Base-by-base conservation (phyloP, 108 stramenopile species). In the Schizochytrium sp. region DNA sequence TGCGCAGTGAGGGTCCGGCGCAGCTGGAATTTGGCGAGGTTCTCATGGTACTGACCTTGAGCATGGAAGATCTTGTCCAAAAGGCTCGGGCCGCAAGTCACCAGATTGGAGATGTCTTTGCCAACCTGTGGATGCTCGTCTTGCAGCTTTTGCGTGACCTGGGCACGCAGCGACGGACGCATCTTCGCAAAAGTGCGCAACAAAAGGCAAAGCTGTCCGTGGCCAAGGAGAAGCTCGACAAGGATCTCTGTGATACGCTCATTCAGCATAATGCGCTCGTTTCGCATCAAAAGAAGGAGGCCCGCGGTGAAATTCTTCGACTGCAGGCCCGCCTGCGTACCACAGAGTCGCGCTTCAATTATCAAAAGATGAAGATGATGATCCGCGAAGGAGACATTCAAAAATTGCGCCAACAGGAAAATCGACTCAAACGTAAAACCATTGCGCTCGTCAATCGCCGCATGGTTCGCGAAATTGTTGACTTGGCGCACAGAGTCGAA, bases 331-430 rank as follows among this genome's bases (percentile, higher is more conserved):
- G 48, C 0, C 6, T 83, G 51, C 76, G 76, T 12, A 53, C 28
- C 23, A 53, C 76, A 12, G 48, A 83, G 76, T 83, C 76, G 48
- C 45, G 51, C 23, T 53, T 83, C 45, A 53, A 83, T 4, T 83
- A 53, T 53, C 76, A 83, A 23, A 83, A 83, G 3, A 83, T 83
- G 76, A 83, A 83, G 51, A 53, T 83, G 19, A 47, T 83, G 76
- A 53, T 83, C 45, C 51, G 45, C 1, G 76, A 83, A 4, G 51
- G 51, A 8, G 76, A 83, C 76, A 83, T 83, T 45, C 45, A 83
- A 53, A 83, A 53, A 12, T 45, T 83, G 10, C 76, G 76, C 6
- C 19, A 53, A 1, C 45, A 23, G 10, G 76, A 83, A 23, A 53
- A 16, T 12, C 12, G 48, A 23, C 12, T 83, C 6, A 47, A 53